Evolutionary conservation across 1,284 basidiomycete species (phyloP), one percentile per base, ranked within the genome.

Genomic region (Cutaneotrichosporon sp.): DNA sequence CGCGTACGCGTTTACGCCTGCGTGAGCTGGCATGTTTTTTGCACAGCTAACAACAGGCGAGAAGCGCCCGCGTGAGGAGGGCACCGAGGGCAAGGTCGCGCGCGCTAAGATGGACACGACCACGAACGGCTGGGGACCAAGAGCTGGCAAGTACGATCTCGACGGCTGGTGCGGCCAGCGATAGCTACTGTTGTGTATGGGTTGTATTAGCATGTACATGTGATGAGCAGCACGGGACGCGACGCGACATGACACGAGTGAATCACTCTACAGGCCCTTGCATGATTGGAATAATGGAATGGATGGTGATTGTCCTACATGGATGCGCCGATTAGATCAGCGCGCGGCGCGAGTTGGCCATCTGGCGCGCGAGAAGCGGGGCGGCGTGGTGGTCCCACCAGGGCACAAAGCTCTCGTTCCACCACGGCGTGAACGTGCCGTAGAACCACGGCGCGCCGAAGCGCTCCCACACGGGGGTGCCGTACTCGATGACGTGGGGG

Each of bases 401-500:
- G 14, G 55, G 55, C 9, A 57, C 22, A 34, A 57, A 22, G 31
- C 13, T 36, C 29, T 46, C 55, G 46, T 57, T 57, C 55, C 55
- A 57, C n/a, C n/a, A 57, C 24, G 55, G 55, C 31, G 29, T 24
- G 18, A 57, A 34, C 33, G 31, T 22, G 33, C 46, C 34, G 22
- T 57, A 31, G 22, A 57, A 34, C 20, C 20, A 25, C 16, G 51
- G 51, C 51, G 51, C 51, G 13, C 20, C 51, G 34, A 36, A 38
- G 18, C 14, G 11, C 20, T 53, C 34, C 51, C 51, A 53, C 20
- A 53, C 22, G 10, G 51, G 51, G 20, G 3, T n/a, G 3, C 51
- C 51, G 51, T 38, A 14, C 20, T 25, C 8, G 33, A 25, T 14
- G 51, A 38, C 51, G 24, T 36, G 20, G 5, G 51, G 51, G 6